Base-by-base conservation (phyloP, 176 grass and related monocot species). In the Aegilops sharonensis region DNA sequence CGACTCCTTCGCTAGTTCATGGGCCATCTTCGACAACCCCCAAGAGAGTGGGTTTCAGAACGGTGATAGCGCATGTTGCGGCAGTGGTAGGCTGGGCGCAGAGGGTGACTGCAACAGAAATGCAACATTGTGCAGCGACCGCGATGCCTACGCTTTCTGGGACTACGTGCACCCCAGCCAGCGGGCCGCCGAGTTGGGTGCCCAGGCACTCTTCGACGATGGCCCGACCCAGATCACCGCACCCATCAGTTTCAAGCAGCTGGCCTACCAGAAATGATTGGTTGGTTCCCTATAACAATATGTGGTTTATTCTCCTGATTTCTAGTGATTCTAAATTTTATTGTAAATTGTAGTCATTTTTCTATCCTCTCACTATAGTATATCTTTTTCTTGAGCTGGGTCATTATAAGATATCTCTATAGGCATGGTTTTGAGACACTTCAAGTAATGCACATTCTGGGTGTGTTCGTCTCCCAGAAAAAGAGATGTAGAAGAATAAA, bases 161-260 rank as follows among this genome's bases (percentile, higher is more conserved):
- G 88, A 90, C 79, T 34, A 32, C 1, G 79, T 82, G 36, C 88
- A 90, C 35, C 36, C 70, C 6, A 68, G 77, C 20, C 83, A 90
- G 84, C 60, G 35, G 15, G 3, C 67, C 23, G 61, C 78, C 5
- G 42, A 82, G 57, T 2, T 83, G 0, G 24, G 14, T 5, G 84
- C 59, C 12, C 14, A 52, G 47, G 48, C 70, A 3, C 80, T 68
- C 76, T 90, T 54, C 50, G 50, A 31, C 12, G 48, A 72, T 50
- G 78, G 83, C 36, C 40, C 61, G 17, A 0, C 37, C 4, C 10
- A 47, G 1, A 83, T 68, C 54, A 79, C 70, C 9, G 6, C 17
- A 9, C 88, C 88, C 6, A 69, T 86, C 24, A 86, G 11, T 34
- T 90, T 90, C 82, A 90, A 82, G 29, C 78, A 69, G 77, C 27